Base-by-base conservation (phyloP, 1,284 basidiomycete genomes). In the Hymenochaete sp. region DNA sequence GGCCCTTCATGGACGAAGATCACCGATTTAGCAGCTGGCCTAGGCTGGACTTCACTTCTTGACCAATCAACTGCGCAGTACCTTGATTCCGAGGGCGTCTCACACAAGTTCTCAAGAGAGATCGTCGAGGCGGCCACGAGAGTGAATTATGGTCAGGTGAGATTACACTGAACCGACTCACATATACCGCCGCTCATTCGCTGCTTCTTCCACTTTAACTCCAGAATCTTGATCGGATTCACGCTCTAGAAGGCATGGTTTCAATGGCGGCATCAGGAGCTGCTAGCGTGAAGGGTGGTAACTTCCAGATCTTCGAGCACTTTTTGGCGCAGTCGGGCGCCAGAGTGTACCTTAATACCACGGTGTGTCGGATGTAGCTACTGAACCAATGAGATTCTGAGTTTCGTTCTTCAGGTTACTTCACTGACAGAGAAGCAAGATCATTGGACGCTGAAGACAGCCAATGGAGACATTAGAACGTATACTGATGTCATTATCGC, bases 81-180 rank as follows among this genome's bases (percentile, higher is more conserved):
- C 62, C 72, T 91, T 19, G 57, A 64, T 21, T 56, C 65, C 24
- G 67, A 75, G 14, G 78, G 78, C 19, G 67, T 88, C 25, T 68
- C 74, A 32, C 59, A 69, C 42, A 67, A 66, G 42, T 93, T 81
- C 63, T 71, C 77, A 4, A 68, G 72, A 33, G 95, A 98, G 64
- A 64, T 96, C 42, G 72, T 93, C 39, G 89, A 91, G 51, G 84
- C 80, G 2, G 79, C 82, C 3, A 90, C 89, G 6, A 72, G 92
- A 14, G 89, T 93, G 37, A 98, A 97, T 62, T 93, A 93, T 57
- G 89, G 79, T 19, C 84, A 86, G 67, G 86, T 83, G 53, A 46
- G 32, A n/a, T n/a, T 48, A 31, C 21, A 19, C n/a, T n/a, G n/a
- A 24, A 28, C 21, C 35, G 35, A 45, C 14, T 24, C 21, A 16